Evolutionary conservation across 1,284 basidiomycete genomes (phyloP).

Genomic region (Cryptococcus hybrid): DNA sequence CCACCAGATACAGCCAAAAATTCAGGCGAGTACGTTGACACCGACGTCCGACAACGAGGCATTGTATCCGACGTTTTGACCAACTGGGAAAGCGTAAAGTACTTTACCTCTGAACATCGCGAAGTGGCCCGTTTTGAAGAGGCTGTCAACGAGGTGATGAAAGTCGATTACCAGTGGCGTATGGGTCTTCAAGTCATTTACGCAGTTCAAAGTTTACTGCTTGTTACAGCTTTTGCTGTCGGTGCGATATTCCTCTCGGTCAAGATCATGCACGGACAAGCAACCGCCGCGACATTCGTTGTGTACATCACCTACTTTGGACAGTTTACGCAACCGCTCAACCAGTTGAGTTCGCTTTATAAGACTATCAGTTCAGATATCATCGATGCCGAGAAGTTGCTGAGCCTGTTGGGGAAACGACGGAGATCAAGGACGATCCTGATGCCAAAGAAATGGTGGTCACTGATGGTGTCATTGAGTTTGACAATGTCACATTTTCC

Average conservation of each 20-base stretch:
- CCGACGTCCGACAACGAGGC: constrained; percentile 91
- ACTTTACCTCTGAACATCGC: constrained; percentile 93
- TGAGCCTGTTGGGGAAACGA: constrained; percentile 84
- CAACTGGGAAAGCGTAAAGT: constrained; percentile 99
- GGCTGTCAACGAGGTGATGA: constrained; percentile 82
- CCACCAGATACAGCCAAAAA: constrained; percentile 72
- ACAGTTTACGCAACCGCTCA: constrained; percentile 89
- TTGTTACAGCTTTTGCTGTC: constrained; percentile 80
- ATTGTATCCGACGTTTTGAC: constrained; percentile 94
- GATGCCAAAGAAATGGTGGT: constrained; percentile 69
- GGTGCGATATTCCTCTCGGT: constrained; percentile 95
- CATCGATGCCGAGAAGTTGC: constrained; percentile 92
- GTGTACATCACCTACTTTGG: constrained; percentile 98
- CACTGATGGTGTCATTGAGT: constrained; percentile 82
- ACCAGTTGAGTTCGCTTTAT: constrained; percentile 94
- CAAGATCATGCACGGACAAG: constrained; percentile 80
- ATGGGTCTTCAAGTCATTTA: constrained; percentile 89
- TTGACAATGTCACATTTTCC: constrained; percentile 88
- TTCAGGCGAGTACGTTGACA: constrained; percentile 93
- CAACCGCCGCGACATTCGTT: constrained; percentile 94
- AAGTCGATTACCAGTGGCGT: constrained; percentile 84
- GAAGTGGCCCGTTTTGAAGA: constrained; percentile 87
- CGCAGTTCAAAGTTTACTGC: constrained; percentile 92
- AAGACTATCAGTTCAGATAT: constrained; percentile 90
- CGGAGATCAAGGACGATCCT: constrained; percentile 68